Evolutionary conservation across 306 rosid genomes (phyloP), one percentile per base, ranked within the genome.

Genomic region (Fragaria vesca): DNA sequence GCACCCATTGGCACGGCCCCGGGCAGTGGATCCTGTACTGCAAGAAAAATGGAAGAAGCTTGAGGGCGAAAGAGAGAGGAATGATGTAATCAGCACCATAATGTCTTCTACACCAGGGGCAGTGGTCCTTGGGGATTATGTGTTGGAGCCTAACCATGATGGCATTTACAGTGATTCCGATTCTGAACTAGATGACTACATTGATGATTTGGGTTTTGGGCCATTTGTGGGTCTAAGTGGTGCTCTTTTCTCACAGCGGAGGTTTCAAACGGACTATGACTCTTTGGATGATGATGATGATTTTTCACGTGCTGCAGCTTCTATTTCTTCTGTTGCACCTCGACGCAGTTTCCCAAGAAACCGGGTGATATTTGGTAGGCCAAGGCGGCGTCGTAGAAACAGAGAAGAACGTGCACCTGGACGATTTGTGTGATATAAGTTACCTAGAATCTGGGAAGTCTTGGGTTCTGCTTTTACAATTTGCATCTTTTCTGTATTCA

Each of bases 11-110:
- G 89, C 98, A 21, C 90, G 94, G 11, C 99, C 99, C 8, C 89
- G 97, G 55, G 96, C 88, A 66, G 97, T 96, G 79, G 99, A 96
- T 83, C 99, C 99, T 20, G 34, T 81, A 46, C 92, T 58, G 47
- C 80, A 96, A 85, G 99, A 93, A 79, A 88, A 96, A 78, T 93
- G 99, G 99, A 96, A 91, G 86, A 89, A 89, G 77, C 71, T 96
- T 0, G 99, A 96, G 90, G 58, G 88, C 20, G 99, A 96, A 84
- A 85, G 97, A 70, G 99, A 95, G 83, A 89, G 92, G 40, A 93
- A 76, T 86, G 99, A 96, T 85, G 98, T 96, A 76, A 91, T 96
- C 76, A 96, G 96, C 88, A 93, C 99, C 24, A 90, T 96, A 78
- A 77, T 87, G 75, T 86, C 99, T 51, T 89, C 99, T 68, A 90